These are phyloP conservation scores for Stenogyne calaminthoides DNA, from an alignment of 305 asterid species.

Conservation along the genomic window DNA sequence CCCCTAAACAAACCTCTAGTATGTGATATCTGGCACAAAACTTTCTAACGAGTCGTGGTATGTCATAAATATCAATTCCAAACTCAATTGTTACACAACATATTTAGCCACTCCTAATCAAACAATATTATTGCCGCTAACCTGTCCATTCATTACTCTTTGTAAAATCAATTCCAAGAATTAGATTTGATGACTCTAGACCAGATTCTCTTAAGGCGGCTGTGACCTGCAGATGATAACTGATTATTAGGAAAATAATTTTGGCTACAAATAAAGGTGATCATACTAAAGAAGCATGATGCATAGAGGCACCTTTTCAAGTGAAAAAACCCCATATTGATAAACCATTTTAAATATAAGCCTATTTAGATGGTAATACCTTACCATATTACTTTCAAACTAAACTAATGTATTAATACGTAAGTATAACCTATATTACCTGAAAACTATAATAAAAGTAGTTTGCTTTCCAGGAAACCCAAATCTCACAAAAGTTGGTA, in stretches of 20 bases:
- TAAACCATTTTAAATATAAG: slow-evolving; percentile 6
- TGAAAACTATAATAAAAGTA: background rate
- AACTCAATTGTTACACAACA: slow-evolving; percentile 7
- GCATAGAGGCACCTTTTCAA: no score
- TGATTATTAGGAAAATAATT: slow-evolving; percentile 12
- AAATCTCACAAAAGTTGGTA: background rate
- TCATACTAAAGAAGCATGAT: background rate
- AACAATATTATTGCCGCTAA: slow-evolving; percentile 33
- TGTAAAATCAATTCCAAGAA: slow-evolving; percentile 87
- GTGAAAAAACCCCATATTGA: background rate
- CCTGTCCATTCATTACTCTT: slow-evolving; percentile 95
- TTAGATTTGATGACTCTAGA: slow-evolving; percentile 83
- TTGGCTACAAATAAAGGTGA: slow-evolving; percentile 11
- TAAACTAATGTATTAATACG: background rate
- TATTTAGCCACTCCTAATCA: slow-evolving; percentile 24
- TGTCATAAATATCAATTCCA: slow-evolving; percentile 10
- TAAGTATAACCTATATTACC: background rate
- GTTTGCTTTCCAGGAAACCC: background rate
- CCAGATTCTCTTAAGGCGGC: slow-evolving; percentile 71
- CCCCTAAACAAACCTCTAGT: slow-evolving; percentile 6
- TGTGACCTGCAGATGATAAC: slow-evolving; percentile 56
- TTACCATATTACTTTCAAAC: background rate
- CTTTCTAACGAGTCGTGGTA: background rate
- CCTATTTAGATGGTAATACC: background rate
- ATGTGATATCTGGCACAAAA: background rate